Conservation (phyloP, 768 basidiomycete genomes). For the Xanthoconium purpureum region DNA sequence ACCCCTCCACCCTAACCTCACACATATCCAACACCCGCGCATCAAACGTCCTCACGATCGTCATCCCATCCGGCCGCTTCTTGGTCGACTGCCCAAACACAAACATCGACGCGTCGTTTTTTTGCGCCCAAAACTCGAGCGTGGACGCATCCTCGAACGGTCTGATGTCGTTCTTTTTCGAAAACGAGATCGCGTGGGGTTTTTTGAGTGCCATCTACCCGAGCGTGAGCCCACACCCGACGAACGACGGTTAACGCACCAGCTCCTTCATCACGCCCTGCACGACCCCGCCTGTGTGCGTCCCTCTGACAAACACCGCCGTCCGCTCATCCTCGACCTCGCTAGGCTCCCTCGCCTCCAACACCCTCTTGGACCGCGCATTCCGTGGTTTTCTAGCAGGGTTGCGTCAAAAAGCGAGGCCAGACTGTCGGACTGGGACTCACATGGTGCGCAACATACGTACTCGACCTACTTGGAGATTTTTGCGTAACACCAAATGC, state of each 20-base stretch:
- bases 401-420: too few species aligned
- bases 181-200: slow-evolving; percentile 87
- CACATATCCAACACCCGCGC: slow-evolving; percentile 89
- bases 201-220: slow-evolving; percentile 89
- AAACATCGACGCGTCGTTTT: slow-evolving; percentile 94
- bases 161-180: slow-evolving; percentile 86
- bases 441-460: slow-evolving; percentile 35
- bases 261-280: slow-evolving; percentile 85
- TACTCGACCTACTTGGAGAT: too few species aligned
- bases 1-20: slow-evolving; percentile 85
- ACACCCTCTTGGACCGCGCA: slow-evolving; percentile 87
- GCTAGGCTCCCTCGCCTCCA: slow-evolving; percentile 85
- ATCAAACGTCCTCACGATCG: slow-evolving; percentile 85
- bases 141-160: slow-evolving; percentile 85
- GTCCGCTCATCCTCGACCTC: slow-evolving; percentile 86
- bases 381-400: slow-evolving; percentile 82
- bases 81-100: slow-evolving; percentile 89
- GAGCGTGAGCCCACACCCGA: neutral
- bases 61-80: slow-evolving; percentile 86
- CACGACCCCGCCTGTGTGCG: slow-evolving; percentile 78
- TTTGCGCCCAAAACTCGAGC: slow-evolving; percentile 87
- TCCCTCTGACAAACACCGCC: slow-evolving; percentile 87
- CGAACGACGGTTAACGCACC: slow-evolving; percentile 42
- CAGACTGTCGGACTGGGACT: neutral
- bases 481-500: too few species aligned